Conservation (phyloP, 2,329 filamentous ascomycete genomes). For the Ophiostoma sp. region DNA sequence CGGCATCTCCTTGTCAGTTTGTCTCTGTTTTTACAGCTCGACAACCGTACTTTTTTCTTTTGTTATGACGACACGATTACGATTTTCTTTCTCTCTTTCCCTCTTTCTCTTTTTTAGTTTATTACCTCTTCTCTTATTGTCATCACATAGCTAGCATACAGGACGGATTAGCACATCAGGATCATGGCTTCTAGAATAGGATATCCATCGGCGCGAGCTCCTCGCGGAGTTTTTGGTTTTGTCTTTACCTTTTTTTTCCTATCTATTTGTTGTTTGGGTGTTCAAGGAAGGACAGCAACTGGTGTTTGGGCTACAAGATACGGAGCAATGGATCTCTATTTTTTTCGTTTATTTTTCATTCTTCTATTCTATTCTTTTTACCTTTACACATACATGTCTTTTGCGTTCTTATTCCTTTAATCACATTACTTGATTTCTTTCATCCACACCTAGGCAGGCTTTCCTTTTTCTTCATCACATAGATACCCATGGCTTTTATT, state of each 20-base stretch:
- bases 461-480: background rate
- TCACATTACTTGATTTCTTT: background rate
- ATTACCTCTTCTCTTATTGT: background rate
- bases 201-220: background rate
- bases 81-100: conserved; percentile 3
- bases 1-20: background rate
- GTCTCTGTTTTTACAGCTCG: background rate
- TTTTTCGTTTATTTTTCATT: background rate
- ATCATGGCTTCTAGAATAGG: conserved; percentile 5
- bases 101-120: background rate
- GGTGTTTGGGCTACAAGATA: background rate
- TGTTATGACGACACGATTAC: conserved; percentile 10
- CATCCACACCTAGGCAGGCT: background rate
- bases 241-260: background rate
- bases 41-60: conserved; percentile 8
- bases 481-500: conserved; percentile 6
- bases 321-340: background rate
- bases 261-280: background rate
- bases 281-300: background rate
- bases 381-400: background rate
- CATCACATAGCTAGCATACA: conserved; percentile 2
- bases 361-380: background rate
- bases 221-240: conserved; percentile 5
- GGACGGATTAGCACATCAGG: conserved; percentile 2
- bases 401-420: background rate